A percentile compares a stretch with the other conserved stretches of the same genome.
phyloP scores from a whole-genome alignment of 73 alveolate genomes.

The Paramecium sexaurelia region DNA sequence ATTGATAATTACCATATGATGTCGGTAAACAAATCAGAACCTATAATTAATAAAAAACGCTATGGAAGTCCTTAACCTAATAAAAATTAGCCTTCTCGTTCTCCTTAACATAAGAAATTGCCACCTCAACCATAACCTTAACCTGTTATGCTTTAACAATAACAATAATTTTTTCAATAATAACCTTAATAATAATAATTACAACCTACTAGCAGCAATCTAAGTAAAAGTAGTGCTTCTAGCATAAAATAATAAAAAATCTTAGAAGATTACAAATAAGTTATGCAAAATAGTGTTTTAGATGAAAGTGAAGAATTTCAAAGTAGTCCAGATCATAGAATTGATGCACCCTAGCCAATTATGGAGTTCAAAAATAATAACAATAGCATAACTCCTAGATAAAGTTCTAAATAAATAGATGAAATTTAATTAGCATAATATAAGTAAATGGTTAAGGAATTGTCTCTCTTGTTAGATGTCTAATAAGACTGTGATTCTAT shows the following conservation, averaged over 20 bases:
- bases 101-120: slow-evolving; percentile 27
- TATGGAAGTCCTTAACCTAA: slow-evolving; percentile 33
- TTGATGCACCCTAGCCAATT: slow-evolving; percentile 9
- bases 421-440: background rate
- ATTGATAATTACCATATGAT: background rate
- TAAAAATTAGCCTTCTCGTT: background rate
- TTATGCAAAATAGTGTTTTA: background rate
- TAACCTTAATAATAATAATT: background rate
- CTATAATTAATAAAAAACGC: background rate
- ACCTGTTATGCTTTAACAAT: background rate
- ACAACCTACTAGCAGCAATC: background rate
- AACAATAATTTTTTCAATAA: background rate
- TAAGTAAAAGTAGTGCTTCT: slow-evolving; percentile 35
- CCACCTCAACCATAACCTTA: slow-evolving; percentile 16
- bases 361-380: slow-evolving; percentile 1
- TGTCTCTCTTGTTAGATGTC: background rate
- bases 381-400: background rate
- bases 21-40: background rate
- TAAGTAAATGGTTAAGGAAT: slow-evolving; percentile 4
- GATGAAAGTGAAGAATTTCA: slow-evolving; percentile 49
- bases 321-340: slow-evolving; percentile 30
- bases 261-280: background rate
- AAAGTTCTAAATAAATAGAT: background rate
- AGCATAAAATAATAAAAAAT: slow-evolving; percentile 15
- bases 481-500: background rate